Percentiles rank a stretch among this genome's conserved stretches.
Conservation (phyloP, 768 basidiomycete genomes). For the Tremella fuciformis region DNA sequence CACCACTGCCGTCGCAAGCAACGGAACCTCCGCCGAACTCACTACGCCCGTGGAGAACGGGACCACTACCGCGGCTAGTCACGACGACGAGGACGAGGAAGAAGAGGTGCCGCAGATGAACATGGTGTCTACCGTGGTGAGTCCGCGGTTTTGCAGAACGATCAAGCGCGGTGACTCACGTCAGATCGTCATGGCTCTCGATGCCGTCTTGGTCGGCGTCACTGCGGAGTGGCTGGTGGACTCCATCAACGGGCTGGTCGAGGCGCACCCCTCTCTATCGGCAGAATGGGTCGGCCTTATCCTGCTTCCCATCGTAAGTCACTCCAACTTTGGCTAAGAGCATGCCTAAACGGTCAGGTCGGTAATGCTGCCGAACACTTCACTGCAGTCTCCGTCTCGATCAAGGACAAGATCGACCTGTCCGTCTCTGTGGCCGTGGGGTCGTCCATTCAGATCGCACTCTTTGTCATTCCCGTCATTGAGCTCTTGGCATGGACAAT, state of each 20-base stretch:
- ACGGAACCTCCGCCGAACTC: neutral
- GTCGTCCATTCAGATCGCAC: slow-evolving; percentile 67
- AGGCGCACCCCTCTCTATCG: slow-evolving; percentile 58
- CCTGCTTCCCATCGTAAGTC: slow-evolving; percentile 75
- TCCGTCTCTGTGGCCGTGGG: slow-evolving; percentile 85
- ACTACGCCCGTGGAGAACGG: neutral
- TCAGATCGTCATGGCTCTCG: slow-evolving; percentile 39
- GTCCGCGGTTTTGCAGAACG: slow-evolving; percentile 2
- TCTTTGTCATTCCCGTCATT: slow-evolving; percentile 58
- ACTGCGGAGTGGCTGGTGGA: slow-evolving; percentile 71
- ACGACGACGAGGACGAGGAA: slow-evolving; percentile 44
- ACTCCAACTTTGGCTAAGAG: slow-evolving; percentile 2
- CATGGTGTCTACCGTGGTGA: slow-evolving; percentile 36
- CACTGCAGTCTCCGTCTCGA: slow-evolving; percentile 85
- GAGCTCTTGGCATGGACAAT: slow-evolving; percentile 75
- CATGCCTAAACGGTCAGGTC: slow-evolving; percentile 25
- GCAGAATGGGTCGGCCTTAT: slow-evolving; percentile 86
- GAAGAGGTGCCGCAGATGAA: slow-evolving; percentile 51
- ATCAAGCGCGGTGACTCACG: neutral
- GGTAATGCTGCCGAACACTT: slow-evolving; percentile 64
- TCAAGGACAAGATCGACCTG: slow-evolving; percentile 79
- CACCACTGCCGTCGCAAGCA: neutral
- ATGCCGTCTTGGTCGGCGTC: slow-evolving; percentile 57
- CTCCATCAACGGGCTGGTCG: slow-evolving; percentile 73
- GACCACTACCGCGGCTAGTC: slow-evolving; percentile 3